A percentile compares a stretch with the other conserved stretches of the same genome.
Evolutionary conservation across 768 basidiomycete genomes (phyloP).

Genomic region (Termitomyces sp.): DNA sequence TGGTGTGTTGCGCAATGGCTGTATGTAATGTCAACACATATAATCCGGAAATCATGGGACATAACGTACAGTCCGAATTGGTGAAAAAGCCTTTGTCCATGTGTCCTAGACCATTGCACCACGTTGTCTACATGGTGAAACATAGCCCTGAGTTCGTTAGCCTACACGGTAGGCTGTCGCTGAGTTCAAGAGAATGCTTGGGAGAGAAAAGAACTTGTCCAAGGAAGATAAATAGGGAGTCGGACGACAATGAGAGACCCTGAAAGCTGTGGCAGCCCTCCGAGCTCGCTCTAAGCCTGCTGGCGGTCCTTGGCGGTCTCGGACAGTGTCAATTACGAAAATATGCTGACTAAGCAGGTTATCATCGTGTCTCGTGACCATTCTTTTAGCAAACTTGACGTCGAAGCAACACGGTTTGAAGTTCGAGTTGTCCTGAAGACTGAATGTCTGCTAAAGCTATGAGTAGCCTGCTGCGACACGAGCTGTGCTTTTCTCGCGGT

Average conservation of each 20-base stretch:
- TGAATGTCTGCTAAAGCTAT: constrained; percentile 17
- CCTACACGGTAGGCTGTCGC: background rate
- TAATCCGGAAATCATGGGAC: background rate
- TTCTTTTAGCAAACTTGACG: background rate
- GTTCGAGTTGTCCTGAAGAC: background rate
- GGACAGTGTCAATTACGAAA: constrained; percentile 3
- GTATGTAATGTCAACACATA: constrained; percentile 1
- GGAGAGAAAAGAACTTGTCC: background rate
- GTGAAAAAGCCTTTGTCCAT: constrained; percentile 55
- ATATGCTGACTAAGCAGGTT: constrained; percentile 11
- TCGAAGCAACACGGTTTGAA: background rate
- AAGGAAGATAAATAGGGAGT: constrained; percentile 11
- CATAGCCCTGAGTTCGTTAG: constrained; percentile 13
- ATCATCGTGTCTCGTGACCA: constrained; percentile 11
- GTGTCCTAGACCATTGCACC: constrained; percentile 36
- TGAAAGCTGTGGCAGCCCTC: background rate
- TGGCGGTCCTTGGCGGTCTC: background rate
- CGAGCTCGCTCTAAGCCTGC: background rate
- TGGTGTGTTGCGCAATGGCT: constrained; percentile 91
- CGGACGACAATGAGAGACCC: background rate
- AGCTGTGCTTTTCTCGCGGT: background rate
- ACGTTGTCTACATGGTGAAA: constrained; percentile 16
- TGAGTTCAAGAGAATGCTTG: background rate
- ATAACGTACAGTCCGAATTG: constrained; percentile 72
- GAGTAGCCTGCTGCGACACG: constrained; percentile 7